phyloP scores from a whole-genome alignment of 2,329 filamentous ascomycete species.

The Xylaria sp. region DNA sequence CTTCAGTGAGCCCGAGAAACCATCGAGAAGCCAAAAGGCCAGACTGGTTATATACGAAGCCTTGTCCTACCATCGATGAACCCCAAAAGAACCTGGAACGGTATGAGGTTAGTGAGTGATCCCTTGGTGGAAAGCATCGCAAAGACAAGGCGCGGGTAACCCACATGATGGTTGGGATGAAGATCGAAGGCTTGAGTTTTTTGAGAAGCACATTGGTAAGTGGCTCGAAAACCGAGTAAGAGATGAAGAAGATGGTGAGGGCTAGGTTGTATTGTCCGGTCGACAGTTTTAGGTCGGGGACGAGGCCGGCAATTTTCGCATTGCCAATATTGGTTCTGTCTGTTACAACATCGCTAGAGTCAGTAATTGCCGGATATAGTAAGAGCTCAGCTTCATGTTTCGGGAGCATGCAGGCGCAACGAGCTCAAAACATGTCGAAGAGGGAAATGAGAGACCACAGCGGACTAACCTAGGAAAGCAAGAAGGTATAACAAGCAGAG shows the following conservation, averaged over 20 bases:
- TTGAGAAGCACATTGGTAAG: constrained; percentile 84
- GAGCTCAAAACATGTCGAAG: too few relatives aligned
- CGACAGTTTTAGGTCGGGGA: constrained; percentile 64
- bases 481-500: constrained; percentile 58
- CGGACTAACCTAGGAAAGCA: constrained; percentile 75
- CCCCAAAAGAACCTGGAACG: constrained; percentile 65
- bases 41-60: constrained; percentile 66
- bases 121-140: constrained; percentile 2
- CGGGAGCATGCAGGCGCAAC: too few relatives aligned
- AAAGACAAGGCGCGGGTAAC: constrained; percentile 37
- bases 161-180: constrained; percentile 82
- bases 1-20: constrained; percentile 77
- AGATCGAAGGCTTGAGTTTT: constrained; percentile 74
- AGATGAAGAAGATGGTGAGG: constrained; percentile 85
- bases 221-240: constrained; percentile 79
- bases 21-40: constrained; percentile 70
- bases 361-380: too few relatives aligned
- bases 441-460: too few relatives aligned
- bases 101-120: constrained; percentile 36
- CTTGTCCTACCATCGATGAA: constrained; percentile 71
- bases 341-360: too few relatives aligned
- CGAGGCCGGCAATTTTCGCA: constrained; percentile 64
- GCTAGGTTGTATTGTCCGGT: constrained; percentile 73
- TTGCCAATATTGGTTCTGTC: constrained; percentile 78
- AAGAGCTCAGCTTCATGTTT: too few relatives aligned